phyloP scores from a whole-genome alignment of 345 rosid species.

The Geranium brycei region DNA sequence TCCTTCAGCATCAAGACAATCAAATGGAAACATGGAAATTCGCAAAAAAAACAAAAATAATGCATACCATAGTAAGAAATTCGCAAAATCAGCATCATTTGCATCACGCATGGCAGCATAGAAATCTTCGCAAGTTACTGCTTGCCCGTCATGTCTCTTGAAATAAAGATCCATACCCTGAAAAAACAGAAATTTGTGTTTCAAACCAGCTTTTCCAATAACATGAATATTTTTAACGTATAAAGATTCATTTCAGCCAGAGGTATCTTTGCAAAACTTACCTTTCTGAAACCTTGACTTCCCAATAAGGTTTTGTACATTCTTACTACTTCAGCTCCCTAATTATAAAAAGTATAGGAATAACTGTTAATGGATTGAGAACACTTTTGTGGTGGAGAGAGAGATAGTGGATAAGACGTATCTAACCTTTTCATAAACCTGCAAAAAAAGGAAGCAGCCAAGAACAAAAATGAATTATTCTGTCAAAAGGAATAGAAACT shows the following conservation, averaged over 20 bases:
- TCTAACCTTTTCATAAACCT: constrained; percentile 95
- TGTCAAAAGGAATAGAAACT: constrained; percentile 7
- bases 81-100: constrained; percentile 81
- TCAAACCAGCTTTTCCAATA: not conserved
- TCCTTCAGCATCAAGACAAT: constrained; percentile 8
- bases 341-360: not conserved
- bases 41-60: constrained; percentile 2
- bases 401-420: constrained; percentile 4
- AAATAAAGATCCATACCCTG: constrained; percentile 98
- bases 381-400: not conserved
- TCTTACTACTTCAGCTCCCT: constrained; percentile 99
- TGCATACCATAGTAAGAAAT: constrained; percentile 76
- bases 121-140: constrained; percentile 97
- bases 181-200: constrained; percentile 9
- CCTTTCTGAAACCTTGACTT: constrained; percentile 82
- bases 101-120: constrained; percentile 97
- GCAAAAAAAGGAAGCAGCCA: constrained; percentile 15
- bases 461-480: constrained; percentile 16
- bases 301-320: constrained; percentile 98
- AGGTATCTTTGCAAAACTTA: constrained; percentile 14
- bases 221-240: no score
- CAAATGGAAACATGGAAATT: constrained; percentile 4
- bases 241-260: not conserved
- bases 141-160: constrained; percentile 88
- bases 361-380: not conserved